These are phyloP conservation scores for Albugo candida DNA, from an alignment of 352 stramenopile species.

Conservation along the genomic window DNA sequence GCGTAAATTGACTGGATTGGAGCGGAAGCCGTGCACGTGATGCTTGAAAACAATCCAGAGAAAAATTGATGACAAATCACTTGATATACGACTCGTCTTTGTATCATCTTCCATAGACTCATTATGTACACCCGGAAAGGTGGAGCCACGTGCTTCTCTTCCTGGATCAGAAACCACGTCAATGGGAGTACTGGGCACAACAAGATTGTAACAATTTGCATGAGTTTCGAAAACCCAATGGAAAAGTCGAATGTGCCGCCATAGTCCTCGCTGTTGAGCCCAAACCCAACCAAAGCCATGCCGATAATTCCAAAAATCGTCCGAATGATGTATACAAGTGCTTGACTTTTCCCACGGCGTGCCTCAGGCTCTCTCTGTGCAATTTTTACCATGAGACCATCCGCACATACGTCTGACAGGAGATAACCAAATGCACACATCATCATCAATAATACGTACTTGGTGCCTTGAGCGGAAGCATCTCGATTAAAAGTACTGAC, in stretches of 20 bases:
- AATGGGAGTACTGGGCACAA: conserved; percentile 20
- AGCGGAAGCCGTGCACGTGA: conserved; percentile 31
- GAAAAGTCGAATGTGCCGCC: conserved; percentile 25
- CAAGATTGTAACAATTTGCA: conserved; percentile 16
- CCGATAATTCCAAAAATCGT: conserved; percentile 31
- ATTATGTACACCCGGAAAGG: conserved; percentile 13
- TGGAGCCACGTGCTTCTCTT: conserved; percentile 5
- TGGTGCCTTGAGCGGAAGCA: conserved; percentile 8
- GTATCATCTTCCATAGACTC: conserved; percentile 35
- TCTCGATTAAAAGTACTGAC: conserved; percentile 11
- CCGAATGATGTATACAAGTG: conserved; percentile 36
- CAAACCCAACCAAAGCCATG: conserved; percentile 24
- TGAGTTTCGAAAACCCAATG: conserved; percentile 16
- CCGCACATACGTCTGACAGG: conserved; percentile 47
- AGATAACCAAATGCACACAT: conserved; percentile 28
- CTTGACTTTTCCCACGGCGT: conserved; percentile 19
- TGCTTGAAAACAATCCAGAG: conserved; percentile 38
- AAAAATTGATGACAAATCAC: conserved; percentile 49
- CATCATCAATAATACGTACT: conserved; percentile 32
- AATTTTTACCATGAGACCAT: conserved; percentile 62
- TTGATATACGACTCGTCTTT: conserved; percentile 45
- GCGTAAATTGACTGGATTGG: conserved; percentile 36
- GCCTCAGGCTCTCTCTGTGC: conserved; percentile 30
- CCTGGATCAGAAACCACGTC: conserved; percentile 24
- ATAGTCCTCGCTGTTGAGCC: conserved; percentile 28